Evolutionary conservation across 768 basidiomycete genomes (phyloP), one percentile per base, ranked within the genome.

Genomic region (Boletus vinaceobasis): DNA sequence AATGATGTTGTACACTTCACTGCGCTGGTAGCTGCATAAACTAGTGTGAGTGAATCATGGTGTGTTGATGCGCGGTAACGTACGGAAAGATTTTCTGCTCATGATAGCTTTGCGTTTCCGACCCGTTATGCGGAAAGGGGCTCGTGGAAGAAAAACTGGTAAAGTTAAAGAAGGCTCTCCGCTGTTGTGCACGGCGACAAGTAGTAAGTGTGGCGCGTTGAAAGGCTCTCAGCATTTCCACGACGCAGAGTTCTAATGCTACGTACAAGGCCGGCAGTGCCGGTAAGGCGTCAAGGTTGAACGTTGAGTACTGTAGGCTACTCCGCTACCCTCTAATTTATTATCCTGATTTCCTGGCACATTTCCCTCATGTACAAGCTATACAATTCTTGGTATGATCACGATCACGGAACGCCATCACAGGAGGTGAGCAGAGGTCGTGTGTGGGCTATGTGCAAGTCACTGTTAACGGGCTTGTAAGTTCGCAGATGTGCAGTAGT

Each of bases 71-170:
- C 33, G 44, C 38, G 43, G 23, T n/a, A 44, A 79, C 91, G 67
- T 70, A 97, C 93, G 91, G 93, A 58, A 98, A 78, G 58, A 94
- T 79, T 76, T 90, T 95, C 58, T 82, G 79, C 65, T 96, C 93
- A 63, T 85, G 84, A 65, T 91, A 95, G 13, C 75, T 80, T 63
- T 90, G 87, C 10, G 74, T 63, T 53, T 79, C 77, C 6, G 64
- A 55, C 33, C 61, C 63, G 33, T 63, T 53, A 37, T 60, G 53
- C 9, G 63, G 65, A 55, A 77, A 75, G 2, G 77, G 73, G 6
- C 77, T 74, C 46, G 79, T 62, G 7, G 74, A 73, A 2, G 81
- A 73, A 26, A 84, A 64, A 50, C 78, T 72, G 15, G 83, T 77
- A 15, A 88, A 69, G 14, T 77, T 79, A 57, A 86, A 83, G 55